Percentiles rank a stretch among this genome's conserved stretches.
Evolutionary conservation across 1,139 yeast genomes (phyloP).

Genomic region (Geotrichum histeridarum): DNA sequence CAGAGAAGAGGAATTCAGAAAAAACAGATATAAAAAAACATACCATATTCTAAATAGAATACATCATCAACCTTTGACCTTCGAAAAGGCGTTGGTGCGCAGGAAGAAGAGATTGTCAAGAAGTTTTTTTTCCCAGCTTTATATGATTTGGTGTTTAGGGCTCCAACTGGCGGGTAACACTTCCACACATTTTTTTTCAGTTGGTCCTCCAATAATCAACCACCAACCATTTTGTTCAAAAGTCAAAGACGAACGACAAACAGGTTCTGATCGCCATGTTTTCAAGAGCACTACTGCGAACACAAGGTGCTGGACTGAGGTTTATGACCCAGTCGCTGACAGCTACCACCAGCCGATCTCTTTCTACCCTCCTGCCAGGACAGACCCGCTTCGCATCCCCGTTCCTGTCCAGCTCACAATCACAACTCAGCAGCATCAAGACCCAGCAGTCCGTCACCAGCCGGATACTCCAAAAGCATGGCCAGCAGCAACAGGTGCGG

Average conservation of each 20-base stretch:
- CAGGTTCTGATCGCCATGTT: neutral
- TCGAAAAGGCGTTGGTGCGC: neutral
- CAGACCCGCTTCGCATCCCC: neutral
- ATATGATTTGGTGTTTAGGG: conserved; percentile 2
- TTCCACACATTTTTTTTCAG: neutral
- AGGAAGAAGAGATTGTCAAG: neutral
- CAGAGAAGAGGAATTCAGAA: neutral
- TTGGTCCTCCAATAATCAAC: conserved; percentile 6
- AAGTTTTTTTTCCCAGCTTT: neutral
- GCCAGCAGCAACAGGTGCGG: conserved; percentile 20
- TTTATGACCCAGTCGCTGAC: neutral
- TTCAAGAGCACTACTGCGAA: neutral
- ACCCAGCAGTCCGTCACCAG: neutral
- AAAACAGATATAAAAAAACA: neutral
- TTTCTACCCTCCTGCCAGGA: neutral
- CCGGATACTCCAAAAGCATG: conserved; percentile 6
- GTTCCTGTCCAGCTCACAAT: neutral
- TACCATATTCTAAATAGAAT: neutral
- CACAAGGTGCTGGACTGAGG: neutral
- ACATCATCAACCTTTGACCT: too few relatives aligned
- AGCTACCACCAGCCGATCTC: neutral
- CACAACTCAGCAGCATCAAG: neutral
- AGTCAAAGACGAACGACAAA: too few relatives aligned
- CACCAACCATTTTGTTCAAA: neutral
- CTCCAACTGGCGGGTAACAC: neutral